These are phyloP conservation scores for Emergomyces pasteurianus DNA, from an alignment of 2,329 filamentous ascomycete genomes.

Conservation along the genomic window DNA sequence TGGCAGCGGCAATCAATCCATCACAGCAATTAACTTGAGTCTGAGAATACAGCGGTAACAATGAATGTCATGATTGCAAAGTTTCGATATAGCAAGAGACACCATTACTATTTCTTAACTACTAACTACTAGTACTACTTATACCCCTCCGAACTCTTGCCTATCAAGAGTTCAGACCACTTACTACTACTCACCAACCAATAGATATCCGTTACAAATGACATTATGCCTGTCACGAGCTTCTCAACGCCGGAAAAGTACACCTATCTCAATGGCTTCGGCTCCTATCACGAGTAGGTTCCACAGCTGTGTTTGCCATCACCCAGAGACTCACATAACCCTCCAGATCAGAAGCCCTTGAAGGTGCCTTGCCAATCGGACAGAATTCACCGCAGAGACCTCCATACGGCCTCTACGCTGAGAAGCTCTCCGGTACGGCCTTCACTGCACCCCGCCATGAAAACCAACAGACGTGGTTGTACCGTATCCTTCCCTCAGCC, in stretches of 20 bases:
- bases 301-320: not conserved
- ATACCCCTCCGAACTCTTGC: too few relatives aligned
- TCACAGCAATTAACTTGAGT: not conserved
- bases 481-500: conserved; percentile 55
- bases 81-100: too few relatives aligned
- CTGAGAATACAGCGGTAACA: not conserved
- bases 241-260: conserved; percentile 58
- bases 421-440: conserved; percentile 62
- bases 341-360: conserved; percentile 59
- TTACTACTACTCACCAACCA: not conserved
- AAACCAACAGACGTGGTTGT: conserved; percentile 62
- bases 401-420: conserved; percentile 66
- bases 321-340: conserved; percentile 7
- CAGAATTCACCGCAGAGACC: conserved; percentile 76
- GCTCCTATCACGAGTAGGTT: conserved; percentile 60
- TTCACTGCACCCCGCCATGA: conserved; percentile 59
- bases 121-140: too few relatives aligned
- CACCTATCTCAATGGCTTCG: conserved; percentile 67
- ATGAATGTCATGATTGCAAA: too few relatives aligned
- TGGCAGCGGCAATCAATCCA: not conserved
- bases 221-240: conserved; percentile 49
- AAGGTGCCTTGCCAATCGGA: conserved; percentile 60
- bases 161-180: not conserved
- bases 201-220: not conserved
- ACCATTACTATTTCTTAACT: too few relatives aligned